phyloP scores from a whole-genome alignment of 192 early-diverging fungal species.

The Dissophora globulifera region DNA sequence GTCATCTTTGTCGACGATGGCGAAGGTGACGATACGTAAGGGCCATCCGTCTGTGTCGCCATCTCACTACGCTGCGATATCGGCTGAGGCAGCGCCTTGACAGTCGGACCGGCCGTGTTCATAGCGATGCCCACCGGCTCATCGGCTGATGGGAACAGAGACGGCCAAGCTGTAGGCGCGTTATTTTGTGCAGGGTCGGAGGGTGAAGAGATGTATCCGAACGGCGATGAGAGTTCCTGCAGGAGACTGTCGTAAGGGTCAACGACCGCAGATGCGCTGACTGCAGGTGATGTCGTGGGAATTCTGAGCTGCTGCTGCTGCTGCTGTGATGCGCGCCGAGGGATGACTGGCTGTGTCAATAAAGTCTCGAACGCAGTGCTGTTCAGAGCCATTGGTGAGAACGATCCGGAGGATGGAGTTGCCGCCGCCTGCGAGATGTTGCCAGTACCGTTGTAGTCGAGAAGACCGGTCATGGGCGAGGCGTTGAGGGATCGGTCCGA shows the following conservation, averaged over 20 bases:
- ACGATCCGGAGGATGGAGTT: slow-evolving; percentile 15
- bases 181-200: not conserved
- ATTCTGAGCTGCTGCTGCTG: slow-evolving; percentile 12
- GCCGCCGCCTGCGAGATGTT: slow-evolving; percentile 1
- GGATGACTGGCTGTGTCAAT: slow-evolving; percentile 13
- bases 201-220: slow-evolving; percentile 15
- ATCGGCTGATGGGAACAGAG: slow-evolving; percentile 26
- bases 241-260: slow-evolving; percentile 12
- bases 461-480: slow-evolving; percentile 21
- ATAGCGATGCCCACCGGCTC: not conserved
- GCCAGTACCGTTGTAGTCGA: slow-evolving; percentile 16
- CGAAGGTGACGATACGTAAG: slow-evolving; percentile 21
- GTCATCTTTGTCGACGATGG: slow-evolving; percentile 8
- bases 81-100: not conserved
- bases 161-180: slow-evolving; percentile 33
- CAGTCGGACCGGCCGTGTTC: not conserved
- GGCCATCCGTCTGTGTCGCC: slow-evolving; percentile 42
- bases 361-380: slow-evolving; percentile 27
- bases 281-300: not conserved
- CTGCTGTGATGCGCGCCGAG: not conserved
- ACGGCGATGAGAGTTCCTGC: slow-evolving; percentile 22
- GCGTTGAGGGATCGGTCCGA: slow-evolving; percentile 19
- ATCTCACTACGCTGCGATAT: slow-evolving; percentile 34
- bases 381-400: slow-evolving; percentile 39
- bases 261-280: not conserved